Conservation (phyloP, 306 rosid genomes). For the Crataegus laevigata region DNA sequence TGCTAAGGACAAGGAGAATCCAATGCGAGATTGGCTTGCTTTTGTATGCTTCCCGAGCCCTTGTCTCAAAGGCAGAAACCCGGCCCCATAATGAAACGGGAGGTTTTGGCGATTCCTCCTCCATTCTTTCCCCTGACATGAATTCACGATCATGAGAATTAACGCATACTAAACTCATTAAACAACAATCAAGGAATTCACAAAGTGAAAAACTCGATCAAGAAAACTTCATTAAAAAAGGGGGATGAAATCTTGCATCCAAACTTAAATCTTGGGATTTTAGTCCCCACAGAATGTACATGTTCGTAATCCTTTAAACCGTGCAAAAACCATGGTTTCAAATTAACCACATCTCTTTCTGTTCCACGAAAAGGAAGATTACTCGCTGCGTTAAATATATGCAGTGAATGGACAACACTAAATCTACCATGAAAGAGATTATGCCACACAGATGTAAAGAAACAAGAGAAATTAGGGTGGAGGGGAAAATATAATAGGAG, state of each 20-base stretch:
- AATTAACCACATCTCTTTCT: background rate
- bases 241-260: too few relatives aligned
- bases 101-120: constrained; percentile 26
- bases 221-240: background rate
- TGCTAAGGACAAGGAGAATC: constrained; percentile 65
- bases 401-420: too few relatives aligned
- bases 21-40: constrained; percentile 66
- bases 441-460: too few relatives aligned
- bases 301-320: background rate
- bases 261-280: background rate
- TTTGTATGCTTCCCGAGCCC: constrained; percentile 39
- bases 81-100: constrained; percentile 32
- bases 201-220: background rate
- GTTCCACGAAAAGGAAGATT: background rate
- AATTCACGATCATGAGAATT: background rate
- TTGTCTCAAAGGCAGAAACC: constrained; percentile 28
- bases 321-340: background rate
- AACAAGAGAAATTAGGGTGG: background rate
- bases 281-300: background rate
- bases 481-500: background rate
- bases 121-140: constrained; percentile 36
- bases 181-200: background rate
- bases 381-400: background rate
- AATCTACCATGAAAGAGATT: too few relatives aligned
- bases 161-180: background rate